Conservation (phyloP, 1,284 basidiomycete species). For the Boletus putidus region DNA sequence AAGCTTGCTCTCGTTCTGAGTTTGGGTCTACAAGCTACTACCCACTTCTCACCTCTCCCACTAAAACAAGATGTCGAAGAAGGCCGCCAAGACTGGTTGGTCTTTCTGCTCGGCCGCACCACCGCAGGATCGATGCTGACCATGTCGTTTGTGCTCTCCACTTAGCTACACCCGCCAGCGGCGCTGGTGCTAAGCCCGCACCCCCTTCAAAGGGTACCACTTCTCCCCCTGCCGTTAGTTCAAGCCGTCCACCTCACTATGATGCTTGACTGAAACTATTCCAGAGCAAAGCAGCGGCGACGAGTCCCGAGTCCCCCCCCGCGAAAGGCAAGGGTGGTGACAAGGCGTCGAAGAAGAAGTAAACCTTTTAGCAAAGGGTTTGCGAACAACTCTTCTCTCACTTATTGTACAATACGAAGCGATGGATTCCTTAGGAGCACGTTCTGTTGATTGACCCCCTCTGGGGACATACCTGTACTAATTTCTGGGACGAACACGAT, state of each 20-base stretch:
- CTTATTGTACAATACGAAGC: slow-evolving; percentile 12
- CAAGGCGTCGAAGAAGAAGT: slow-evolving; percentile 38
- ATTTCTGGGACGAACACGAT: background rate
- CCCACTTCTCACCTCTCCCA: slow-evolving; percentile 3
- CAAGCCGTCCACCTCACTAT: background rate
- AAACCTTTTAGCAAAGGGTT: slow-evolving; percentile 3
- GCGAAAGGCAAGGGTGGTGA: slow-evolving; percentile 28
- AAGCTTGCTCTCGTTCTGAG: slow-evolving; percentile 7
- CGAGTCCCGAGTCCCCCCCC: slow-evolving; percentile 33
- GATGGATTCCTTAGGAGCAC: slow-evolving; percentile 1
- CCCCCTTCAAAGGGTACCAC: slow-evolving; percentile 30
- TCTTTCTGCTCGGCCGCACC: background rate
- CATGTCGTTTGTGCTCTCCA: background rate
- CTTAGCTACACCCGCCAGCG: slow-evolving; percentile 20
- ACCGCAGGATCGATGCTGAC: slow-evolving; percentile 6
- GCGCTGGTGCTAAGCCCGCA: slow-evolving; percentile 16
- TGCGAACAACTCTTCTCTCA: background rate
- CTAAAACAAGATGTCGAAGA: slow-evolving; percentile 31
- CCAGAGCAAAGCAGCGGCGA: slow-evolving; percentile 27
- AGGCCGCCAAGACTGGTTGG: slow-evolving; percentile 30
- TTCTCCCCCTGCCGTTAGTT: slow-evolving; percentile 27
- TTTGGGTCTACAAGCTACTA: background rate
- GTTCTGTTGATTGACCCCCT: background rate
- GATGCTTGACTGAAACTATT: slow-evolving; percentile 2
- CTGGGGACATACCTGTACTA: background rate